Conservation (phyloP, 805 yeast species). For the Nakazawaea molendinolei region DNA sequence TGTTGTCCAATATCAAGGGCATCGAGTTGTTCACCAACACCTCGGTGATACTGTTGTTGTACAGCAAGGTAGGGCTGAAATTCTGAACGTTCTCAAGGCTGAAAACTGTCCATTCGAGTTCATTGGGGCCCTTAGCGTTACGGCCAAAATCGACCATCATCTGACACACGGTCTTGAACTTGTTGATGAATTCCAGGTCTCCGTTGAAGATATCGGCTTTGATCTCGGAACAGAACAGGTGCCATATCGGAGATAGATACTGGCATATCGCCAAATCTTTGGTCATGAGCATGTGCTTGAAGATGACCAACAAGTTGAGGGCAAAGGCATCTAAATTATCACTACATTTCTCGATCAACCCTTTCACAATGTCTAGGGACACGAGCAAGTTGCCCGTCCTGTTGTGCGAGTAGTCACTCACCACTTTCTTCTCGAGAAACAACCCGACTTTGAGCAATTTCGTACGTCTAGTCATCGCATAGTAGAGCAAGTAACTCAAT, state of each 20-base stretch:
- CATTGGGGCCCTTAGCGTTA: slow-evolving; percentile 22
- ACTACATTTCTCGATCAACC: slow-evolving; percentile 66
- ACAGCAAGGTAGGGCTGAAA: slow-evolving; percentile 32
- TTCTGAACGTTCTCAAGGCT: slow-evolving; percentile 33
- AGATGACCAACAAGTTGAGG: slow-evolving; percentile 53
- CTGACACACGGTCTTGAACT: slow-evolving; percentile 27
- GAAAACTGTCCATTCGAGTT: slow-evolving; percentile 39
- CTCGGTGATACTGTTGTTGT: slow-evolving; percentile 24
- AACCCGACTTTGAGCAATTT: slow-evolving; percentile 82
- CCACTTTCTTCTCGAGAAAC: slow-evolving; percentile 57
- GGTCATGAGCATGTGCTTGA: slow-evolving; percentile 42
- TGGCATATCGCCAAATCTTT: slow-evolving; percentile 60
- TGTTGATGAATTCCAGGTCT: slow-evolving; percentile 33
- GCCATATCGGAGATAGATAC: slow-evolving; percentile 40
- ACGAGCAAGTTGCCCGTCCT: slow-evolving; percentile 79
- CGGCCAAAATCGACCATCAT: slow-evolving; percentile 20
- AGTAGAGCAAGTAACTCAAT: slow-evolving; percentile 77
- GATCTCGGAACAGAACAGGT: slow-evolving; percentile 29
- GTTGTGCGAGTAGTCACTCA: slow-evolving; percentile 50
- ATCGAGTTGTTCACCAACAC: slow-evolving; percentile 28
- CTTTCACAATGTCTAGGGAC: slow-evolving; percentile 62
- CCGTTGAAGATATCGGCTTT: slow-evolving; percentile 38
- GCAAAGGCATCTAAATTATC: slow-evolving; percentile 86
- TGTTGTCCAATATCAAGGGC: slow-evolving; percentile 31
- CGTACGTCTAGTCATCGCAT: slow-evolving; percentile 83